These are phyloP conservation scores for Peniophora sp. DNA, from an alignment of 1,284 basidiomycete genomes.

Conservation along the genomic window DNA sequence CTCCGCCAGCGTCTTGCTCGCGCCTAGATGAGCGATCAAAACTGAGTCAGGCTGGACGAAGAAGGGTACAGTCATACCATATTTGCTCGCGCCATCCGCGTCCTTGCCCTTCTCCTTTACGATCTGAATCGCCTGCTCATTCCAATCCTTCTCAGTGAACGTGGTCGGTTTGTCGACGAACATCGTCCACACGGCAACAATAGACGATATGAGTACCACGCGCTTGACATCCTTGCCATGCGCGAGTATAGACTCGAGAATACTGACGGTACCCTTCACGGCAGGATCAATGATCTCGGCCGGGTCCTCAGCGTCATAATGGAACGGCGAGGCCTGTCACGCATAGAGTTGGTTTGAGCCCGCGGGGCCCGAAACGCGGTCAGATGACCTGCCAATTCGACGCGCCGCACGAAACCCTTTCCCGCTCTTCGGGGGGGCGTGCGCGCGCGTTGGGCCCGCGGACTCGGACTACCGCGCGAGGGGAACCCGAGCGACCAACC, in stretches of 20 bases:
- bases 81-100: conserved; percentile 35
- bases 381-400: too few relatives aligned
- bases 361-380: too few relatives aligned
- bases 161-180: conserved; percentile 28
- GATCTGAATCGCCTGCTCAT: conserved; percentile 41
- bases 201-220: conserved; percentile 59
- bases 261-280: conserved; percentile 18
- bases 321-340: too few relatives aligned
- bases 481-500: too few relatives aligned
- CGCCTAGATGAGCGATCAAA: conserved; percentile 11
- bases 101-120: conserved; percentile 44
- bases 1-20: conserved; percentile 58
- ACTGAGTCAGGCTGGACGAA: conserved; percentile 6
- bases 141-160: conserved; percentile 53
- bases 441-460: too few relatives aligned
- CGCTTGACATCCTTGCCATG: conserved; percentile 37
- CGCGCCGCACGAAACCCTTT: too few relatives aligned
- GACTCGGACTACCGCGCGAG: too few relatives aligned
- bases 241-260: conserved; percentile 17
- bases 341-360: too few relatives aligned
- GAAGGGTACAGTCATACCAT: conserved; percentile 19
- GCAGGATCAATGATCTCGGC: conserved; percentile 20
- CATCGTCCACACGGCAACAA: conserved; percentile 27
- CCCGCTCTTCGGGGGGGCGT: too few relatives aligned
- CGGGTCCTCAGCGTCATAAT: background rate